phyloP scores from a whole-genome alignment of 2,329 filamentous ascomycete species.

The Talaromyces islandicus region DNA sequence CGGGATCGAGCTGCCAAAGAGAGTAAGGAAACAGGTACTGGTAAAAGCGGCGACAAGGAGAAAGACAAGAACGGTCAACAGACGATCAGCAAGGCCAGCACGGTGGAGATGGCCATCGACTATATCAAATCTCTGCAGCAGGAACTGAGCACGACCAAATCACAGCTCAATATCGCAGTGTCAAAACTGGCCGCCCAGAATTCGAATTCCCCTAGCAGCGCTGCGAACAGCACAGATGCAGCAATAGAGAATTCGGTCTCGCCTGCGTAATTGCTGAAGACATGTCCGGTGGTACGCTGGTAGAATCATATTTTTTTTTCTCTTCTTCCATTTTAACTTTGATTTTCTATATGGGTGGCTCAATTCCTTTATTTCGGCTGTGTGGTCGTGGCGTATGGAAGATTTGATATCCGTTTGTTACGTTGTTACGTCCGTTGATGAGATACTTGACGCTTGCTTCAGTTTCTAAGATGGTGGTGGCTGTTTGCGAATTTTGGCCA shows the following conservation, averaged over 20 bases:
- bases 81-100: conserved; percentile 87
- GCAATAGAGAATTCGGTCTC: not conserved
- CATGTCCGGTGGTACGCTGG: not conserved
- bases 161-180: conserved; percentile 59
- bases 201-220: not conserved
- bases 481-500: not conserved
- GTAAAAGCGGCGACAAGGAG: conserved; percentile 35
- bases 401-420: not conserved
- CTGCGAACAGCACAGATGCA: not conserved
- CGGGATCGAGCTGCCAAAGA: conserved; percentile 35
- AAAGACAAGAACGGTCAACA: conserved; percentile 41
- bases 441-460: not conserved
- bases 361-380: not conserved
- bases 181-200: conserved; percentile 44
- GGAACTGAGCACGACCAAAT: conserved; percentile 62
- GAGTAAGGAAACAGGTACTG: conserved; percentile 32
- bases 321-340: not conserved
- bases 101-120: conserved; percentile 93
- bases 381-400: not conserved
- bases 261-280: not conserved
- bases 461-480: not conserved
- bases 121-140: conserved; percentile 83
- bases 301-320: not conserved
- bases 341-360: not conserved
- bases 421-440: not conserved